Conservation (phyloP, 805 yeast genomes). For the Saturnispora gosingensis region DNA sequence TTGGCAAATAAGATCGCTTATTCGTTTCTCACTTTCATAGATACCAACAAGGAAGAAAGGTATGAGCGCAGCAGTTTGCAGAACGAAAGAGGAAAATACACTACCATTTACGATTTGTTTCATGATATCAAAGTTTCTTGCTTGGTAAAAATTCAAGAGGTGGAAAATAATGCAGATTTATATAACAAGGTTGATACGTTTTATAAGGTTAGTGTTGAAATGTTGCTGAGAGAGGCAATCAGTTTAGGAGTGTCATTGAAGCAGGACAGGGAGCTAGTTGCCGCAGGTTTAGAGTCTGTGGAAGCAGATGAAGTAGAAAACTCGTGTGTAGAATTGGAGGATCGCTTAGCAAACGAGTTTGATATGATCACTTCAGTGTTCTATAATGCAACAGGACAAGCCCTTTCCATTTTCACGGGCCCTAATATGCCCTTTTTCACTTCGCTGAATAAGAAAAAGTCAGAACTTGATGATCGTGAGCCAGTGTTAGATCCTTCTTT, state of each 20-base stretch:
- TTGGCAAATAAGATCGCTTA: constrained; percentile 28
- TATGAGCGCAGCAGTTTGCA: constrained; percentile 31
- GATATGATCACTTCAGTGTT: constrained; percentile 47
- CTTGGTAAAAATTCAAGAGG: constrained; percentile 36
- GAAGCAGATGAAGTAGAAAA: constrained; percentile 21
- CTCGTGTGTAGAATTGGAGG: constrained; percentile 25
- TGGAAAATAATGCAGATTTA: constrained; percentile 38
- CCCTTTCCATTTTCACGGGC: constrained; percentile 48
- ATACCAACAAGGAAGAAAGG: constrained; percentile 13
- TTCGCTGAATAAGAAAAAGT: constrained; percentile 51
- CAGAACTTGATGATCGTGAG: constrained; percentile 67
- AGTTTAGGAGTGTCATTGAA: constrained; percentile 30
- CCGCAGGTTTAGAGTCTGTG: constrained; percentile 19
- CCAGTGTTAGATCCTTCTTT: constrained; percentile 47
- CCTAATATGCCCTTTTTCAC: constrained; percentile 74
- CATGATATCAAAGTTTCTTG: constrained; percentile 60
- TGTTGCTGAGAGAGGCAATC: constrained; percentile 52
- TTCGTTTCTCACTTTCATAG: constrained; percentile 33
- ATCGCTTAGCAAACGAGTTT: constrained; percentile 47
- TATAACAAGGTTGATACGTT: constrained; percentile 53
- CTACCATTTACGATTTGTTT: constrained; percentile 44
- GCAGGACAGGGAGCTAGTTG: constrained; percentile 13
- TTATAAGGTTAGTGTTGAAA: constrained; percentile 52
- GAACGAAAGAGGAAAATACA: constrained; percentile 31
- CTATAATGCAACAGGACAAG: constrained; percentile 50